phyloP scores from a whole-genome alignment of 768 basidiomycete genomes.

The Aureoboletus auriporus region DNA sequence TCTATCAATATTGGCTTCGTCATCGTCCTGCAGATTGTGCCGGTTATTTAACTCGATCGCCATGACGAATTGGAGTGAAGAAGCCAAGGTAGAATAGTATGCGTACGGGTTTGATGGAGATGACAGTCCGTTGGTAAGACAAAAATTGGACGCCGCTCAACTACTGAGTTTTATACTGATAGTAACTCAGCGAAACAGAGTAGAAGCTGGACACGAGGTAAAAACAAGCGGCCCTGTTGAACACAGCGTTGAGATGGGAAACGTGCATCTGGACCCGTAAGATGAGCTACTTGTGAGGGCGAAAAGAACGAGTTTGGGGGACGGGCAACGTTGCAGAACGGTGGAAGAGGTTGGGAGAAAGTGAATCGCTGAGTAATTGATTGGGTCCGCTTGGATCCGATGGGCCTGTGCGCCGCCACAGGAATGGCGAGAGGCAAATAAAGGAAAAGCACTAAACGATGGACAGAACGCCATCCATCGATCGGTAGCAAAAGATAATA shows the following conservation, averaged over 20 bases:
- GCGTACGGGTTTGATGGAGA: constrained; percentile 23
- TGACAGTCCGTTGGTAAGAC: constrained; percentile 35
- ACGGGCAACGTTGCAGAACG: constrained; percentile 5
- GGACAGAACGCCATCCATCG: constrained; percentile 11
- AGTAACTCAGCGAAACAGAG: constrained; percentile 38
- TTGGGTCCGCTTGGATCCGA: constrained; percentile 24
- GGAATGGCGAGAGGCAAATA: constrained; percentile 9
- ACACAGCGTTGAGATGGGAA: constrained; percentile 23
- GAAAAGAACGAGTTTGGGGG: constrained; percentile 9
- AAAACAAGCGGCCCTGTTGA: constrained; percentile 31
- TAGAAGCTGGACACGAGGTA: constrained; percentile 36
- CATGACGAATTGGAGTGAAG: constrained; percentile 16
- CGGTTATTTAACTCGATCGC: constrained; percentile 25
- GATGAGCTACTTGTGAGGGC: constrained; percentile 13
- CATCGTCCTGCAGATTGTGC: constrained; percentile 20
- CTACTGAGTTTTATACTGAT: constrained; percentile 37
- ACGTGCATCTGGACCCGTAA: constrained; percentile 9
- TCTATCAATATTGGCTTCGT: constrained; percentile 7
- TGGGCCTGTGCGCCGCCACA: constrained; percentile 13
- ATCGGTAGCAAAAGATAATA: constrained; percentile 12
- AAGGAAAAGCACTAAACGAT: constrained; percentile 8
- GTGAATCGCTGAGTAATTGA: constrained; percentile 26
- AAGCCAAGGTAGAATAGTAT: constrained; percentile 8
- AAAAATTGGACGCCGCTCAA: constrained; percentile 36
- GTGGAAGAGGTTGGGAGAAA: constrained; percentile 4